These are phyloP conservation scores for Talaromyces sp. DNA, from an alignment of 2,329 filamentous ascomycete genomes.

Conservation along the genomic window DNA sequence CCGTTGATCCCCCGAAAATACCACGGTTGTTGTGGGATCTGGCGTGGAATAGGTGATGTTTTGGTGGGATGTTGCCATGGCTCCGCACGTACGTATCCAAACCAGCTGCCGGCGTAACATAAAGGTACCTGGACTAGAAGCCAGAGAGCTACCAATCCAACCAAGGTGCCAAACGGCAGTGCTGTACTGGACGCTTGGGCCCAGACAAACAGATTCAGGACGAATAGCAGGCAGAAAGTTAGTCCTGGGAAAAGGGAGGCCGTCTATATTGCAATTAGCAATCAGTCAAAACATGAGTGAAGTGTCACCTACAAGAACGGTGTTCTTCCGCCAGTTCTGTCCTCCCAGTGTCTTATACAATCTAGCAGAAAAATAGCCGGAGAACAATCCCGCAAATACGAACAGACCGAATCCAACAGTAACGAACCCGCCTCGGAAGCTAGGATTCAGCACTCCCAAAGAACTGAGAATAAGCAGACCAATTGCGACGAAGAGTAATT, in stretches of 20 bases:
- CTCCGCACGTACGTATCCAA: conserved; percentile 63
- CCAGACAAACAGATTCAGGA: conserved; percentile 87
- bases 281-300: neutral
- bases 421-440: conserved; percentile 84
- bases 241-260: conserved; percentile 75
- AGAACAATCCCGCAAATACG: conserved; percentile 76
- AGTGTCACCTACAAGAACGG: conserved; percentile 52
- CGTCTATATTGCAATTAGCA: conserved; percentile 46
- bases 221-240: conserved; percentile 68
- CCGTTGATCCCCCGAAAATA: conserved; percentile 63
- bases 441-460: conserved; percentile 75
- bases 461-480: conserved; percentile 70
- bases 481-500: conserved; percentile 75
- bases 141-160: conserved; percentile 72
- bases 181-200: conserved; percentile 83
- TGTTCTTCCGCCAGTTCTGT: conserved; percentile 69
- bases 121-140: conserved; percentile 81
- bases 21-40: conserved; percentile 72
- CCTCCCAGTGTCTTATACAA: conserved; percentile 82
- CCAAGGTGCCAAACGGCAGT: conserved; percentile 73
- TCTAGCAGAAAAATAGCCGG: conserved; percentile 79
- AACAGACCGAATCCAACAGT: conserved; percentile 80
- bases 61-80: conserved; percentile 80
- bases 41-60: conserved; percentile 66
- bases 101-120: conserved; percentile 75